These are phyloP conservation scores for Chaetomiaceae sp. DNA, from an alignment of 2,329 filamentous ascomycete species.

Conservation along the genomic window DNA sequence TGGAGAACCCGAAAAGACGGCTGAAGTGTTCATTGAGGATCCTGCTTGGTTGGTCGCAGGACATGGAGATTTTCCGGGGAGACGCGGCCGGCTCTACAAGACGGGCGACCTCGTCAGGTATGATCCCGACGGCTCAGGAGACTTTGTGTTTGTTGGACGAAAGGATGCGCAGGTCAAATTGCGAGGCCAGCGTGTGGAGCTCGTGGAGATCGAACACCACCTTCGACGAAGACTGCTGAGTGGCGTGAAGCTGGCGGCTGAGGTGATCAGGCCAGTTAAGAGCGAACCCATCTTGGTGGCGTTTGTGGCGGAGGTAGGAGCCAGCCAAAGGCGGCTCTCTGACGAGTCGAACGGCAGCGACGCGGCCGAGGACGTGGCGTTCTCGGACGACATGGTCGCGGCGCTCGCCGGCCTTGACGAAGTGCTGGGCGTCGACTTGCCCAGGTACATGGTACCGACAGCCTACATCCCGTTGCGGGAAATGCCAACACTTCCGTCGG, in stretches of 20 bases:
- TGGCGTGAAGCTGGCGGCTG: constrained; percentile 37
- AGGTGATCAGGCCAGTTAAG: constrained; percentile 36
- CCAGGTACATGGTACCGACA: constrained; percentile 35
- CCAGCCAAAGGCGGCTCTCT: background rate
- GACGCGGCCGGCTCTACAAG: constrained; percentile 33
- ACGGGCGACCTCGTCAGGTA: constrained; percentile 30
- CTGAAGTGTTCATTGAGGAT: constrained; percentile 4
- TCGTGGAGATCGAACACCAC: constrained; percentile 40
- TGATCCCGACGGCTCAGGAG: constrained; percentile 16
- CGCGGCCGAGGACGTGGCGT: background rate
- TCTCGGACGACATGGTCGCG: constrained; percentile 8
- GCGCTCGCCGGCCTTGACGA: constrained; percentile 16
- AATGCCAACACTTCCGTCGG: constrained; percentile 38
- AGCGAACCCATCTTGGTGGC: constrained; percentile 27
- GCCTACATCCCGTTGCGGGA: constrained; percentile 37
- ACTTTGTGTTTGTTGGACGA: constrained; percentile 20
- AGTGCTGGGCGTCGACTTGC: constrained; percentile 14
- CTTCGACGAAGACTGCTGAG: constrained; percentile 28
- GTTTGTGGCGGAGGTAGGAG: constrained; percentile 23
- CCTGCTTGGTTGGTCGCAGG: background rate
- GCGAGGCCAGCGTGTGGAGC: constrained; percentile 25
- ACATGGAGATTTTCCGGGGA: background rate
- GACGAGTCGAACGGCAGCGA: background rate
- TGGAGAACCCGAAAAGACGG: constrained; percentile 34
- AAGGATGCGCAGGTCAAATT: constrained; percentile 24